A percentile compares a stretch with the other conserved stretches of the same genome.
phyloP scores from a whole-genome alignment of 495 filamentous ascomycete species.

The Podospora tetraspora region DNA sequence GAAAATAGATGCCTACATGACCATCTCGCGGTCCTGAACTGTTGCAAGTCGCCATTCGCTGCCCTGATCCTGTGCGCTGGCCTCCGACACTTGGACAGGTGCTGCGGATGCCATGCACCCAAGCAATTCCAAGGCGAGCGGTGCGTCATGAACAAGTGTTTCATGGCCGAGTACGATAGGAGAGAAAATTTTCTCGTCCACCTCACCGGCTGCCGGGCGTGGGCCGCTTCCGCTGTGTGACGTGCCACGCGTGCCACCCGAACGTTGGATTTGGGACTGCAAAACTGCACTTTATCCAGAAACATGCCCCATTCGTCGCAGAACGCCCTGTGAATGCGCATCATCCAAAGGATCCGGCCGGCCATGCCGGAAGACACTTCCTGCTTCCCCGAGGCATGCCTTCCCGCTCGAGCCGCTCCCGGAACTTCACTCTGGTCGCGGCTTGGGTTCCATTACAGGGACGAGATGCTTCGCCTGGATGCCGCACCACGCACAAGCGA shows the following conservation, averaged over 20 bases:
- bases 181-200: conserved; percentile 7
- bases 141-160: conserved; percentile 6
- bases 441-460: conserved; percentile 20
- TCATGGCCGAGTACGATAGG: conserved; percentile 1
- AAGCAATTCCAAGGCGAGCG: conserved; percentile 6
- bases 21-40: not conserved
- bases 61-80: conserved; percentile 19
- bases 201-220: conserved; percentile 9
- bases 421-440: conserved; percentile 16
- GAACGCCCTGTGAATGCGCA: conserved; percentile 18
- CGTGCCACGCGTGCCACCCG: conserved; percentile 7
- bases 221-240: conserved; percentile 13
- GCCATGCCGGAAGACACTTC: conserved; percentile 16
- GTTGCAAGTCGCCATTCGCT: conserved; percentile 11
- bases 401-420: conserved; percentile 22
- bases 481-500: conserved; percentile 17
- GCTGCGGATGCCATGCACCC: not conserved
- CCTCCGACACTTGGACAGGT: conserved; percentile 13
- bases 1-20: not conserved
- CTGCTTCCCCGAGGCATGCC: conserved; percentile 22
- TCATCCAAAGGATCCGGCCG: conserved; percentile 23
- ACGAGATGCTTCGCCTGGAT: conserved; percentile 16
- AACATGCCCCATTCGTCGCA: conserved; percentile 13
- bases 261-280: conserved; percentile 7
- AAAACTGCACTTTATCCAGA: conserved; percentile 20